phyloP scores from a whole-genome alignment of 75 land plant species.

The Azolla pinnata region DNA sequence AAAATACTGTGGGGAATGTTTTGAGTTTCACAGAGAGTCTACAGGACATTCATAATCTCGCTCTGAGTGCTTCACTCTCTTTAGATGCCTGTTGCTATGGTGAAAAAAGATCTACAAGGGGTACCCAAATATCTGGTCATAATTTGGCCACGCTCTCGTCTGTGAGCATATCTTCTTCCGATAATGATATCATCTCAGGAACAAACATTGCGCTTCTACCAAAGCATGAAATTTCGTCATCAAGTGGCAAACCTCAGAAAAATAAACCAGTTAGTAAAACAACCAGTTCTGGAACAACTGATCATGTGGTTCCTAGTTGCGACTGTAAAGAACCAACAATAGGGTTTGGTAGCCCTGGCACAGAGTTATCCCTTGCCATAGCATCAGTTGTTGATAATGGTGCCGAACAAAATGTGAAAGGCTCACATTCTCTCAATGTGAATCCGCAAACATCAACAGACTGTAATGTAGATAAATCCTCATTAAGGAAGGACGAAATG shows the following conservation, averaged over 20 bases:
- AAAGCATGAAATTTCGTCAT: background rate
- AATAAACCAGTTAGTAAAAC: too few species aligned
- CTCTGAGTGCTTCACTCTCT: slow-evolving; percentile 1
- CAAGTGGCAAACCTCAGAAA: background rate
- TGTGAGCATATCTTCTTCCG: background rate
- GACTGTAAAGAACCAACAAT: background rate
- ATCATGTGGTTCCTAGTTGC: background rate
- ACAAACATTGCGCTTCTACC: background rate
- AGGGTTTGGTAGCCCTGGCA: slow-evolving; percentile 1
- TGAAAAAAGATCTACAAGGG: background rate
- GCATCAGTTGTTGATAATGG: slow-evolving; percentile 6
- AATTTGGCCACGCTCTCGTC: background rate
- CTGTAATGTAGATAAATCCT: slow-evolving; percentile 24
- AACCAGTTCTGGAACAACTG: background rate
- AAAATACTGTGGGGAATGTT: background rate
- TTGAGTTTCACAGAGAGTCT: background rate
- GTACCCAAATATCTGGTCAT: background rate
- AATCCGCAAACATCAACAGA: slow-evolving; percentile 30
- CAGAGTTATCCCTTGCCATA: slow-evolving; percentile 13
- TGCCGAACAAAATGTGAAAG: slow-evolving; percentile 17
- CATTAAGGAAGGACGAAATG: slow-evolving; percentile 45
- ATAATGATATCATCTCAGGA: background rate
- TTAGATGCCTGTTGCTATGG: slow-evolving; percentile 3
- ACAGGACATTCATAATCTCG: background rate
- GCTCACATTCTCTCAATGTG: slow-evolving; percentile 17